Base-by-base conservation (phyloP, 2,329 filamentous ascomycete species). In the Aspergillus vadensis region DNA sequence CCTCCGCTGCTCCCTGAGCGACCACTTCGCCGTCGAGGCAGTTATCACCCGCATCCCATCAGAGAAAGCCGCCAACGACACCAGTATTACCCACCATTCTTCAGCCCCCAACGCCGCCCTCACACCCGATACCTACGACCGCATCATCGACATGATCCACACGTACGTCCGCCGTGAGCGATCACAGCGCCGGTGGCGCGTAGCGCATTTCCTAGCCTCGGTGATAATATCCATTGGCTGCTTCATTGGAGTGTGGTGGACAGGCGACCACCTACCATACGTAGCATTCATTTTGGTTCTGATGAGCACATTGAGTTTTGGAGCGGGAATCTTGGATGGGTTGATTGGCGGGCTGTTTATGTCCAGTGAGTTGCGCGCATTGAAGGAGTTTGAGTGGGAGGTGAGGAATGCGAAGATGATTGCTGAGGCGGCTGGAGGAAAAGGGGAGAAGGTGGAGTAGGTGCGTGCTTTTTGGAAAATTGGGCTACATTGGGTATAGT, bases 301-400 rank as follows among this genome's bases (percentile, higher is more conserved):
- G 2, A 72, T 96, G 19, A 91, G 89, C 72, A 92, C 89, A n/a
- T 75, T 98, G 15, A 86, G 88, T 2, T 82, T 98, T 36, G 85
- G 85, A 15, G 87, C 88, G 4, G 94, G 94, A 0, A 85, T 92
- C 2, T 74, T 97, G 19, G 91, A 97, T 72, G 93, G 94, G 0
- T 77, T 98, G 43, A 91, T 98, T 73, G 90, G 92, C 0, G 84
- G 95, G 0, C 76, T 98, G 52, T 99, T 99, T 74, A 89, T 97
- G 60, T 88, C 89, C 10, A 88, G 87, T 62, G 95, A 99, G 79
- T 77, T 97, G 61, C 84, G 92, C 60, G 88, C 90, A 4, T 79
- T 99, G 57, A 88, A 87, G 69, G 95, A 99, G 79, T 98, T 98
- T 77, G 87, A 95, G 73, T 97, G 92, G 90, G 95, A 99, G 76